Evolutionary conservation across 106 monocot genomes (phyloP), one percentile per base, ranked within the genome.

Genomic region (Triglochin maritima): DNA sequence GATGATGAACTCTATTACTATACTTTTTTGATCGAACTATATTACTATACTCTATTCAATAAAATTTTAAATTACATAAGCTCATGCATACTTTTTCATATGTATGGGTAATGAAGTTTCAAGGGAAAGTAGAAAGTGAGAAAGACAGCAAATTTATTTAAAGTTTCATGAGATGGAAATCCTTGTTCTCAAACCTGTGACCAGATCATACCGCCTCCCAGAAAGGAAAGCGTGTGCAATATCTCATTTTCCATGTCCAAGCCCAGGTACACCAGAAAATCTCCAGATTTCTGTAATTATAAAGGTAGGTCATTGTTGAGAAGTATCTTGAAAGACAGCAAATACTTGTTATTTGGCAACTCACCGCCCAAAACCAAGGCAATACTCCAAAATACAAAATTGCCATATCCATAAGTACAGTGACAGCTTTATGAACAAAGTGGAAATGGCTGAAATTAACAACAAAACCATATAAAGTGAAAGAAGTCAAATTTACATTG

Each of bases 361-460:
- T 81, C 79, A 98, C 96, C 85, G 85, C 75, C 96, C 96, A 98
- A 67, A 98, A 78, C 91, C 85, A 91, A 17, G 96, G 96, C 50
- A 98, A 65, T 68, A 88, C 56, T 50, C 86, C 80, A 77, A 72
- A 86, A 68, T 77, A 86, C 82, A 98, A 75, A 69, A 98, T 84
- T 71, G 87, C 46, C 48, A 72, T 85, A 76, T 90, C 90, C 83
- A 83, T 76, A 59, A 85, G 10, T 81, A 87, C 83, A 17, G 87
- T 90, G 49, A 87, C 78, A 69, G 81, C 87, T 85, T 79, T 87
- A 78, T 85, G 90, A 60, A 95, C 67, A 76, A 95, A 95, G 71
- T 84, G 85, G 69, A 87, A 90, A 63, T 76, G 58, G 63, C 89
- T 89, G 17, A 46, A 16, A 55, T 3, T 15, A 4, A 69, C 44